A percentile compares a stretch with the other conserved stretches of the same genome.
Conservation (phyloP, 345 rosid species). For the Rhodamnia argentea region DNA sequence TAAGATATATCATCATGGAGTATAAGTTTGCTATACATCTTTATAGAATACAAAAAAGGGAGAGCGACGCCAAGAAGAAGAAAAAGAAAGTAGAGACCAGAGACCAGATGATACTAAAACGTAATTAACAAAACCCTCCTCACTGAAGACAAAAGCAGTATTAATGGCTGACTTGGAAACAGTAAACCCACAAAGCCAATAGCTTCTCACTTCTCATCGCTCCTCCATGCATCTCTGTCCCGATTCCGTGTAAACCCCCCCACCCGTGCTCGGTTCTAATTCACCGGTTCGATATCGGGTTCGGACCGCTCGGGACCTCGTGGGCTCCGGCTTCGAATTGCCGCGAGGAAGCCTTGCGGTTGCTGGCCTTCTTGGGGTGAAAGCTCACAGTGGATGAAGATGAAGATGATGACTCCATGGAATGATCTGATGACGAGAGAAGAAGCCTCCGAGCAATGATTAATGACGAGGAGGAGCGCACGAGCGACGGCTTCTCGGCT, state of each 20-base stretch:
- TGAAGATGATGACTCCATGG: conserved; percentile 5
- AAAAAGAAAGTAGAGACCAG: not conserved
- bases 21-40: conserved; percentile 26
- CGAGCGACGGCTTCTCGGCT: not conserved
- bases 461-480: conserved; percentile 1
- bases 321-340: conserved; percentile 49
- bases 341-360: not conserved
- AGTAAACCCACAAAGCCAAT: not conserved
- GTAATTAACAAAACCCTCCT: not conserved
- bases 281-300: conserved; percentile 83
- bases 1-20: conserved; percentile 10
- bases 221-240: not conserved
- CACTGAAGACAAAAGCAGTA: not conserved
- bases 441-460: conserved; percentile 22
- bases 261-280: conserved; percentile 7
- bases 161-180: not conserved
- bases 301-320: conserved; percentile 92
- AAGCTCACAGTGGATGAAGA: conserved; percentile 27
- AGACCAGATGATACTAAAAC: not conserved
- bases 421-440: conserved; percentile 7
- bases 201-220: not conserved
- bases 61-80: not conserved
- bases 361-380: conserved; percentile 18
- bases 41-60: conserved; percentile 1
- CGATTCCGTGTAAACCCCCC: not conserved